Base-by-base conservation (phyloP, 106 monocot genomes). In the Dioscorea zingiberensis region DNA sequence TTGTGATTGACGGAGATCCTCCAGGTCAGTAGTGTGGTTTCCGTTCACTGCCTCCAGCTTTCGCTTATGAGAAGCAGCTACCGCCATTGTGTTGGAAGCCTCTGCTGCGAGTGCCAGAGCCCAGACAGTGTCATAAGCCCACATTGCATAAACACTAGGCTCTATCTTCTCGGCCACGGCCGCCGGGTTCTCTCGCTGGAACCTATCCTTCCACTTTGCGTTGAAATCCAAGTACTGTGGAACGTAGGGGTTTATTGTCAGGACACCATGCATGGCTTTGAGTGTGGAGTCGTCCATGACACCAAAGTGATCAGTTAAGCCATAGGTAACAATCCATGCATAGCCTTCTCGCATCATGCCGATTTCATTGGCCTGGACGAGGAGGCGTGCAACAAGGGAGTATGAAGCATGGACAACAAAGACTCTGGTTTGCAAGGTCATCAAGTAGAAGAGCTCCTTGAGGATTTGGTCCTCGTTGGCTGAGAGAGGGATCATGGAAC, bases 341-440 rank as follows among this genome's bases (percentile, higher is more conserved):
- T 70, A 88, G 0, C 80, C 93, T 15, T 77, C 56, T 2, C 10
- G 61, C 82, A 93, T 71, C 88, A 93, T 82, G 3, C 80, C 85
- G 0, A 48, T 53, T 11, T 64, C 58, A 9, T 59, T 71, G 3
- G 74, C 87, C 28, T 59, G 51, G 0, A 2, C 16, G 47, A 92
- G 71, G 12, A 92, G 29, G 18, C 70, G 72, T 15, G 64, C 3
- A 4, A 71, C 91, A 19, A 82, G 25, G 1, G 53, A 1, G 3
- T 62, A 27, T 1, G 61, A 25, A 81, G 79, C 70, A 69, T 92
- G 91, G 47, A 92, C 58, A 0, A 87, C 22, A 58, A 92, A 92
- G 25, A 87, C 91, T 38, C 87, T 58, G 13, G 83, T 76, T 46
- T 67, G 73, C 77, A 70, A 27, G 8, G 60, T 78, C 77, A 67